Percentiles rank a stretch among this genome's conserved stretches.
These are phyloP conservation scores for Raphanus raphanistrum DNA, from an alignment of 345 rosid genomes.

Conservation along the genomic window DNA sequence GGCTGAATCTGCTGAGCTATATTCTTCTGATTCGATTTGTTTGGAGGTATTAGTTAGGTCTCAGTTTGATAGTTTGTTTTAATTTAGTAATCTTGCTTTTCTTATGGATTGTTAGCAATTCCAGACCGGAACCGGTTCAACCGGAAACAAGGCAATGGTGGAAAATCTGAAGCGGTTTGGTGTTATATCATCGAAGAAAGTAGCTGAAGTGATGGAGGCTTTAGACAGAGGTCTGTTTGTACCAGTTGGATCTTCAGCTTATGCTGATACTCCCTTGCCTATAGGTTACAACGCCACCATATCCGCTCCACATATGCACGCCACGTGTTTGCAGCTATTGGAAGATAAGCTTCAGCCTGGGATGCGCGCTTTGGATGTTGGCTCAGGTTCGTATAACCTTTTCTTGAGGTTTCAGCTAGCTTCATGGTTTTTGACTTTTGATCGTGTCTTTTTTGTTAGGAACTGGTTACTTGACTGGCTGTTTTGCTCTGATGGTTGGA, in stretches of 20 bases:
- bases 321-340: constrained; percentile 80
- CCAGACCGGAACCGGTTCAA: constrained; percentile 50
- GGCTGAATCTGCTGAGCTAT: not conserved
- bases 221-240: constrained; percentile 86
- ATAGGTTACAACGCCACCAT: constrained; percentile 97
- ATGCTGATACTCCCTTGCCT: constrained; percentile 77
- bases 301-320: constrained; percentile 99
- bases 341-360: constrained; percentile 85
- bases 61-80: not conserved
- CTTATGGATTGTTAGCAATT: constrained; percentile 44
- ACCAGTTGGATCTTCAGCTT: constrained; percentile 65
- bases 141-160: constrained; percentile 70
- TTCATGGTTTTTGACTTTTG: not conserved
- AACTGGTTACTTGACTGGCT: constrained; percentile 90
- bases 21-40: constrained; percentile 19
- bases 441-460: constrained; percentile 46
- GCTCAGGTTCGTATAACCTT: constrained; percentile 63
- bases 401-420: not conserved
- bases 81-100: not conserved
- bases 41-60: constrained; percentile 5
- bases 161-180: constrained; percentile 62
- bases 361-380: constrained; percentile 91
- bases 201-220: constrained; percentile 80
- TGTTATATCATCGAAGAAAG: constrained; percentile 60
- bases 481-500: constrained; percentile 95